Conservation (phyloP, 164 flowering plant species). For the Aristolochia contorta region DNA sequence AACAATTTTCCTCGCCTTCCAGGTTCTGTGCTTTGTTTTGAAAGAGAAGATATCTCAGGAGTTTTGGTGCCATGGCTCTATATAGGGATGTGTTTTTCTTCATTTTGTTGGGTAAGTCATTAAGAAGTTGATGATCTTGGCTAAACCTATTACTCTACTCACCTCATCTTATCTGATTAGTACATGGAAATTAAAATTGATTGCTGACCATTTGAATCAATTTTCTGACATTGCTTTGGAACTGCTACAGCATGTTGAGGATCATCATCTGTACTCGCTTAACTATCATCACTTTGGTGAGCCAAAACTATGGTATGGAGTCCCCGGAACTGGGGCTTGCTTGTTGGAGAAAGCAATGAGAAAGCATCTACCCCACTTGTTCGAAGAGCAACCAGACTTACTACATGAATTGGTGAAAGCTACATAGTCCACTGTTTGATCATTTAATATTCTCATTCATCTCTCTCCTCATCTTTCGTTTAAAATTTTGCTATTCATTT, state of each 20-base stretch:
- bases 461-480: too few relatives aligned
- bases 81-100: conserved; percentile 91
- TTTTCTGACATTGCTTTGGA: conserved; percentile 2
- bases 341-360: conserved; percentile 67
- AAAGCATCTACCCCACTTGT: conserved; percentile 74
- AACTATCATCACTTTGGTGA: conserved; percentile 82
- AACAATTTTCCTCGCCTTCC: conserved; percentile 77
- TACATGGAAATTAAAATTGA: not conserved
- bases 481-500: too few relatives aligned
- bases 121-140: too few relatives aligned
- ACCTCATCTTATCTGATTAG: not conserved
- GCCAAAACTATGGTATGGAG: conserved; percentile 89
- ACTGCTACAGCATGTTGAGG: conserved; percentile 75
- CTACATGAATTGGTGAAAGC: conserved; percentile 61
- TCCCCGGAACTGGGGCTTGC: conserved; percentile 62
- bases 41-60: conserved; percentile 70
- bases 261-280: conserved; percentile 80
- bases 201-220: not conserved
- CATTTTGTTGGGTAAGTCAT: conserved; percentile 87
- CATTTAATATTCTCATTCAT: not conserved
- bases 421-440: not conserved
- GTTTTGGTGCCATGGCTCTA: conserved; percentile 92
- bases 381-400: conserved; percentile 71
- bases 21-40: conserved; percentile 73
- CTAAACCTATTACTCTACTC: not conserved